Base-by-base conservation (phyloP, 164 flowering plant genomes). In the Saururus chinensis region DNA sequence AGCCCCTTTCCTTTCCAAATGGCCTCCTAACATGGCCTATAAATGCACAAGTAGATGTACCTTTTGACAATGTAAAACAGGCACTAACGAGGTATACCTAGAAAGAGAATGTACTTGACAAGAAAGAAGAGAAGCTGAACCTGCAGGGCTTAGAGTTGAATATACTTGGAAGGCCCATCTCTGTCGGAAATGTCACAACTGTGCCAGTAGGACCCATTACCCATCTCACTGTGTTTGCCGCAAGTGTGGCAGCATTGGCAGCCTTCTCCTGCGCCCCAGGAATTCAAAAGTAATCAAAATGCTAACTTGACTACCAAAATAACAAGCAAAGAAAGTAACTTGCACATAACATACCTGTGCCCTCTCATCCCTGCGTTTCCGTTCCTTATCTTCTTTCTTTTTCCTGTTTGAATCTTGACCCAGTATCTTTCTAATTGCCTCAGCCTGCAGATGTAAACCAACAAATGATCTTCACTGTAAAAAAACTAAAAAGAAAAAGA, bases 331-430 rank as follows among this genome's bases (percentile, higher is more conserved):
- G 16, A 56, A 22, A 16, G 24, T 9, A 16, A 22, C 30, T 40
- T 7, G 19, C 24, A 53, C 20, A 7, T 53, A 20, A 53, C 9
- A 19, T 83, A 95, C 99, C 89, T 87, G 87, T 54, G 96, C 96
- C 69, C 89, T 48, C 74, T 84, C 96, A 72, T 87, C 93, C 59
- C 68, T 81, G 7, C 93, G 96, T 77, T 84, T 87, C 82, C 84
- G 85, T n/a, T 70, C 62, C 72, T 86, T 85, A 22, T 91, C 96
- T 73, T 95, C 97, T 52, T 78, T 74, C 77, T 87, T 95, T 79
- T 87, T 88, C 83, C 89, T 71, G 66, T 71, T 84, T 9, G 98
- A 89, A 76, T 91, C 98, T 78, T 91, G 99, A 62, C 96, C 96
- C 20, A 89, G 86, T 56, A 95, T 91, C 75, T 83, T 91, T 64